Evolutionary conservation across 2,329 filamentous ascomycete species (phyloP).

Genomic region (Ceratocystis ficicola): DNA sequence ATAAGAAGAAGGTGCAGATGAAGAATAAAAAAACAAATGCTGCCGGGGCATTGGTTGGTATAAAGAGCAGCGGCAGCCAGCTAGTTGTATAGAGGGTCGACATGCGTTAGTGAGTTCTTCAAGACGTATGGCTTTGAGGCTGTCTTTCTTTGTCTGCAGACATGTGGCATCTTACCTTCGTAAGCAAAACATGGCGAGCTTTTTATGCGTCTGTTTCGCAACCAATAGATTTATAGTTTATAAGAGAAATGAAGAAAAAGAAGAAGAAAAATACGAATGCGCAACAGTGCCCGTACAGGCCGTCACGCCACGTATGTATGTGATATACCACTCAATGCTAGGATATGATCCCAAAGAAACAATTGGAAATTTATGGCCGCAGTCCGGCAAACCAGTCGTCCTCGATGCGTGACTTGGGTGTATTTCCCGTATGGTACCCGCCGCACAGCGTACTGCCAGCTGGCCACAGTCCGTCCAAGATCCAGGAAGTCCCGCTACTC

Average conservation of each 20-base stretch:
- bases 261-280: background rate
- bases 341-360: no score
- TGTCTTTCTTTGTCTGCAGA: background rate
- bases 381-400: no score
- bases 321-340: no score
- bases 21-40: slow-evolving; percentile 82
- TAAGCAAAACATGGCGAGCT: slow-evolving; percentile 46
- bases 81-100: slow-evolving; percentile 32
- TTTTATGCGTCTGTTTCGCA: background rate
- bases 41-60: slow-evolving; percentile 73
- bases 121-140: background rate
- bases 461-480: no score
- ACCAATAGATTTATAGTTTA: background rate
- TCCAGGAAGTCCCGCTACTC: no score
- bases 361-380: no score
- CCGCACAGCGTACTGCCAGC: no score
- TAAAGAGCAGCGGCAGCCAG: slow-evolving; percentile 79
- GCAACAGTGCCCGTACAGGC: no score
- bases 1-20: slow-evolving; percentile 87
- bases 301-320: no score
- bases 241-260: background rate
- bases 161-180: slow-evolving; percentile 37
- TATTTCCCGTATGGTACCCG: no score
- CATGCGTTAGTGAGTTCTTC: slow-evolving; percentile 2
- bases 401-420: no score